These are phyloP conservation scores for Thamnidium elegans DNA, from an alignment of 192 early-diverging fungal species.

Conservation along the genomic window DNA sequence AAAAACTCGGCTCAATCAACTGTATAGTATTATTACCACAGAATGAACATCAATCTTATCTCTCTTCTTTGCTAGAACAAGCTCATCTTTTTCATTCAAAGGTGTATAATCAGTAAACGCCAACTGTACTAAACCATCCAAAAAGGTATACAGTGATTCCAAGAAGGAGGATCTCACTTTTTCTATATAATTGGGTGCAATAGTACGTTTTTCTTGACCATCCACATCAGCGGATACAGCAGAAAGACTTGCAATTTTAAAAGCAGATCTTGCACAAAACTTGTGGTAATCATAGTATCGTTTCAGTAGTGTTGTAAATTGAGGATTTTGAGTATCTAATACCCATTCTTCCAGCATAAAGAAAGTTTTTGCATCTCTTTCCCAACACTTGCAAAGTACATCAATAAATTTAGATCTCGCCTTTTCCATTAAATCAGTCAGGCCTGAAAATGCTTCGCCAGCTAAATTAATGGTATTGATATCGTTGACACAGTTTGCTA, in stretches of 20 bases:
- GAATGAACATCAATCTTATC: slow-evolving; percentile 35
- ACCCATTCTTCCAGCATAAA: slow-evolving; percentile 72
- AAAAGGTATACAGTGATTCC: slow-evolving; percentile 68
- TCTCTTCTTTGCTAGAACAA: slow-evolving; percentile 26
- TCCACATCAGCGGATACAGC: slow-evolving; percentile 41
- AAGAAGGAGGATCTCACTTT: slow-evolving; percentile 63
- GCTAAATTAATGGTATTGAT: slow-evolving; percentile 72
- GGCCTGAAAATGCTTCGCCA: slow-evolving; percentile 62
- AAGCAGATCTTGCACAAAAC: slow-evolving; percentile 59
- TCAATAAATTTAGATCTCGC: slow-evolving; percentile 74
- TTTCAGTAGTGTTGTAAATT: slow-evolving; percentile 62
- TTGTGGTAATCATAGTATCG: slow-evolving; percentile 70
- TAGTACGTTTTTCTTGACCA: slow-evolving; percentile 38
- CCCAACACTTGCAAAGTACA: slow-evolving; percentile 73
- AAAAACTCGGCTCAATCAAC: background rate
- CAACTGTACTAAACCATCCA: slow-evolving; percentile 79
- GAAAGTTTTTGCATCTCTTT: slow-evolving; percentile 71
- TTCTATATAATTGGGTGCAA: slow-evolving; percentile 51
- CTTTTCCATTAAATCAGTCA: slow-evolving; percentile 69
- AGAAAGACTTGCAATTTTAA: slow-evolving; percentile 53
- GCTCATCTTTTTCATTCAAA: slow-evolving; percentile 29
- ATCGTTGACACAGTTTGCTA: slow-evolving; percentile 78
- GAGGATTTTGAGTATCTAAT: slow-evolving; percentile 54
- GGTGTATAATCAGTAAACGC: slow-evolving; percentile 52
- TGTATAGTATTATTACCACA: slow-evolving; percentile 24